These are phyloP conservation scores for Lagenidium giganteum DNA, from an alignment of 352 stramenopile species.

Conservation along the genomic window DNA sequence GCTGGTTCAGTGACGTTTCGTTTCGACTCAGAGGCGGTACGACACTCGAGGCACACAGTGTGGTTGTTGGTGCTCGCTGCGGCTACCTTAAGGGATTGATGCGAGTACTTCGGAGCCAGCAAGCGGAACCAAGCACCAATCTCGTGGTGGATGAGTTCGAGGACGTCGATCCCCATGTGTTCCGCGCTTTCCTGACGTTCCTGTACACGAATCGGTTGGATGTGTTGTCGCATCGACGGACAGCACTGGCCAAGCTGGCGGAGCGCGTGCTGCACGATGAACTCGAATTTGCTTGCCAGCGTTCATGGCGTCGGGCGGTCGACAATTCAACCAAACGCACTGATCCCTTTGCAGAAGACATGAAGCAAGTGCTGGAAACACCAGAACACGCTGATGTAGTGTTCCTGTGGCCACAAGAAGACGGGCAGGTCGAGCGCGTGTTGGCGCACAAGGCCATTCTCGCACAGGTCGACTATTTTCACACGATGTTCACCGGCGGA, in stretches of 20 bases:
- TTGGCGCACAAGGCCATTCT: constrained; percentile 70
- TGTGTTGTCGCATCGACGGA: constrained; percentile 57
- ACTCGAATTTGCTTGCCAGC: constrained; percentile 39
- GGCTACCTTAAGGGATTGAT: constrained; percentile 53
- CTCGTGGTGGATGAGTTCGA: constrained; percentile 44
- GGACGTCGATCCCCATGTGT: constrained; percentile 54
- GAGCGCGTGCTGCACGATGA: constrained; percentile 44
- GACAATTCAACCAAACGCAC: neutral
- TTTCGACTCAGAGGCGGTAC: constrained; percentile 30
- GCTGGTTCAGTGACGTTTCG: constrained; percentile 50
- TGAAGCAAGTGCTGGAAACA: constrained; percentile 40
- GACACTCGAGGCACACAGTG: constrained; percentile 36
- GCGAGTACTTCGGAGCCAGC: constrained; percentile 24
- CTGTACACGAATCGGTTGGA: constrained; percentile 71
- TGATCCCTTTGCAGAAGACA: constrained; percentile 46
- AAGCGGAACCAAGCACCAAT: neutral
- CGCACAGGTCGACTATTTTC: constrained; percentile 77
- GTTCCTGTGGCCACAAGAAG: constrained; percentile 64
- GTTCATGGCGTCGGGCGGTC: constrained; percentile 46
- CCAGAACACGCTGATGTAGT: constrained; percentile 53
- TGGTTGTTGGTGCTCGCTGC: constrained; percentile 52
- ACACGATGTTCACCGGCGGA: constrained; percentile 74
- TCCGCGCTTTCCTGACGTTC: constrained; percentile 58
- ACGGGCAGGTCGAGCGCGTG: constrained; percentile 10
- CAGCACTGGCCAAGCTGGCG: constrained; percentile 45